Percentiles rank a stretch among this genome's conserved stretches.
Evolutionary conservation across 768 basidiomycete genomes (phyloP).

Genomic region (Kwoniella heveanensis): DNA sequence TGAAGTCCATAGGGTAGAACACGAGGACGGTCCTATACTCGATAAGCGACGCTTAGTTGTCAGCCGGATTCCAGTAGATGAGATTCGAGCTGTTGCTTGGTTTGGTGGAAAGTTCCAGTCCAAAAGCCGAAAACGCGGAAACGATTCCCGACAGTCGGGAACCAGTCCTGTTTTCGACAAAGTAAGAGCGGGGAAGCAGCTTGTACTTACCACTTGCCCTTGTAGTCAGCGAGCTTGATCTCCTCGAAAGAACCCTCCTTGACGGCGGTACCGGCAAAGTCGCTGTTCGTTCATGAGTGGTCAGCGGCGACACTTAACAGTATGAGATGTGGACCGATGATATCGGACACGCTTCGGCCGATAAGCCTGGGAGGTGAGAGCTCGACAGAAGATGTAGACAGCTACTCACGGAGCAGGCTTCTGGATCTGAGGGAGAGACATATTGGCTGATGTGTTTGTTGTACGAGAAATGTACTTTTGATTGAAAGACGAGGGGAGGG

Average conservation of each 20-base stretch:
- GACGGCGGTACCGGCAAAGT: constrained; percentile 63
- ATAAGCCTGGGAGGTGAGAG: constrained; percentile 3
- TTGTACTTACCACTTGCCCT: constrained; percentile 73
- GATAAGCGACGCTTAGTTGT: constrained; percentile 9
- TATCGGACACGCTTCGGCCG: neutral
- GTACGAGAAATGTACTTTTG: constrained; percentile 1
- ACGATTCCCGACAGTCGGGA: constrained; percentile 3
- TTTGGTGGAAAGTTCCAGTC: neutral
- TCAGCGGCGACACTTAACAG: neutral
- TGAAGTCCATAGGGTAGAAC: constrained; percentile 85
- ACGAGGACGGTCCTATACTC: constrained; percentile 78
- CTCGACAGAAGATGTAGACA: constrained; percentile 49
- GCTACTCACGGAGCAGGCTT: constrained; percentile 69
- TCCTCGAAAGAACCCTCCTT: constrained; percentile 76
- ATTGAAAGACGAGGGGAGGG: constrained; percentile 9
- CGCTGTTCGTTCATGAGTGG: constrained; percentile 5
- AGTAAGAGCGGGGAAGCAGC: no score
- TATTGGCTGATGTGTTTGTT: constrained; percentile 14
- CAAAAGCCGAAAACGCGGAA: constrained; percentile 3
- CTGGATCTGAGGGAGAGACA: constrained; percentile 61
- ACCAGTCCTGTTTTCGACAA: no score
- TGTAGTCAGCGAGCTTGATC: constrained; percentile 69
- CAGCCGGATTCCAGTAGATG: no score
- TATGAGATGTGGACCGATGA: neutral
- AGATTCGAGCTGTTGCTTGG: neutral